phyloP scores from a whole-genome alignment of 208 protist genomes.

The Trypanosoma platydactyli region DNA sequence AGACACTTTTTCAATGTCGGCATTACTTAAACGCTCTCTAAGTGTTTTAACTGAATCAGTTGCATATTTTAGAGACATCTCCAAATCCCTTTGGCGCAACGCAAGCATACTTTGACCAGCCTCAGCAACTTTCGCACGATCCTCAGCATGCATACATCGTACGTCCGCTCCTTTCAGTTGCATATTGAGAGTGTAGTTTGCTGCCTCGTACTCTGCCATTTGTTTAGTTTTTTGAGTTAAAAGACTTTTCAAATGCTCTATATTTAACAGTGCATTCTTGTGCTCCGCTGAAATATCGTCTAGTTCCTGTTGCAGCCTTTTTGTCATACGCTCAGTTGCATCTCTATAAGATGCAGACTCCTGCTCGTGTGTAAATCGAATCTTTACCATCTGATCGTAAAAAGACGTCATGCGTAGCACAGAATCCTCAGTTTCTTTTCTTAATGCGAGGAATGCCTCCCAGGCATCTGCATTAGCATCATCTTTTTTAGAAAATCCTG shows the following conservation, averaged over 20 bases:
- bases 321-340: conserved; percentile 15
- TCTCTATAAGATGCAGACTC: conserved; percentile 28
- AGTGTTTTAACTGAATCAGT: conserved; percentile 22
- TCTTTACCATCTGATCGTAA: conserved; percentile 27
- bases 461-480: conserved; percentile 4
- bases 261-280: conserved; percentile 7
- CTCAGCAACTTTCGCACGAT: conserved; percentile 28
- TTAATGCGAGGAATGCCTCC: conserved; percentile 24
- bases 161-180: conserved; percentile 21
- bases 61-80: conserved; percentile 26
- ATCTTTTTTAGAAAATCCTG: not conserved
- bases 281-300: conserved; percentile 20
- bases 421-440: conserved; percentile 18
- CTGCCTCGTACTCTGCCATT: conserved; percentile 17
- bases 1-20: conserved; percentile 15
- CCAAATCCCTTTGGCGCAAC: conserved; percentile 26
- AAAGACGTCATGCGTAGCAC: conserved; percentile 23
- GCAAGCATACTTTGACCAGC: conserved; percentile 27
- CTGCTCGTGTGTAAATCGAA: conserved; percentile 31
- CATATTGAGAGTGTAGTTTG: conserved; percentile 22
- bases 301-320: conserved; percentile 17
- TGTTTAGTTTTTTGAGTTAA: conserved; percentile 20
- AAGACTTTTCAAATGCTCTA: conserved; percentile 14
- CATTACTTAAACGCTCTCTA: conserved; percentile 13
- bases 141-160: conserved; percentile 18